Conservation (phyloP, 1,139 yeast species). For the Saccharomyces hybrid region DNA sequence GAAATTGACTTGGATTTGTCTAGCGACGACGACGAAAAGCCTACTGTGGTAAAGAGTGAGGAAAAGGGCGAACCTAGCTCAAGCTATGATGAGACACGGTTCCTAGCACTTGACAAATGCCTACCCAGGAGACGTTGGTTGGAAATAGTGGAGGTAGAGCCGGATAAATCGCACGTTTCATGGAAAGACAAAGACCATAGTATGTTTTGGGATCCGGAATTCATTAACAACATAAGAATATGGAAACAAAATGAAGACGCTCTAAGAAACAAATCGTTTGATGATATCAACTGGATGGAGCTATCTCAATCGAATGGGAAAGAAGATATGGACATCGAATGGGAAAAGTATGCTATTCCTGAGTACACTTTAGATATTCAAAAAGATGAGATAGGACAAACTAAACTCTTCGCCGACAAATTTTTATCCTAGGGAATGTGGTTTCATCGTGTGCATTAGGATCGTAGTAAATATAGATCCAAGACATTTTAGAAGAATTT, state of each 20-base stretch:
- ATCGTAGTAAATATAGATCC: background rate
- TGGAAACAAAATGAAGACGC: constrained; percentile 9
- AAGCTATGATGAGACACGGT: constrained; percentile 37
- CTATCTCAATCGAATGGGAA: background rate
- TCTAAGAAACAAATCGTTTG: background rate
- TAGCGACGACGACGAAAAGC: constrained; percentile 8
- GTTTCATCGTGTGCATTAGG: too few species aligned
- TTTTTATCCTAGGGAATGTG: background rate
- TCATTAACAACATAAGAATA: constrained; percentile 40
- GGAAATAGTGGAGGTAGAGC: constrained; percentile 38
- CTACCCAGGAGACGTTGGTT: constrained; percentile 53
- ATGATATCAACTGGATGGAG: constrained; percentile 5
- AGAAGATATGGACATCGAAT: constrained; percentile 4
- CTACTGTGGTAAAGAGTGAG: constrained; percentile 3
- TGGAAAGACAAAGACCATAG: constrained; percentile 8
- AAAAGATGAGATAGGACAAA: constrained; percentile 12
- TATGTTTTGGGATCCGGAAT: constrained; percentile 39
- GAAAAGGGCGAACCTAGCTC: constrained; percentile 3
- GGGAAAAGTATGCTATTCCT: constrained; percentile 14
- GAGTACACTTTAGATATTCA: constrained; percentile 10
- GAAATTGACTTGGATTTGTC: constrained; percentile 39
- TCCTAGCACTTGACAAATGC: constrained; percentile 83
- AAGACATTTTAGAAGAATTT: background rate
- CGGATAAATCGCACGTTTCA: constrained; percentile 26
- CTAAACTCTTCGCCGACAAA: constrained; percentile 6